Conservation (phyloP, 495 filamentous ascomycete species). For the Lasiosphaeriaceae sp. region DNA sequence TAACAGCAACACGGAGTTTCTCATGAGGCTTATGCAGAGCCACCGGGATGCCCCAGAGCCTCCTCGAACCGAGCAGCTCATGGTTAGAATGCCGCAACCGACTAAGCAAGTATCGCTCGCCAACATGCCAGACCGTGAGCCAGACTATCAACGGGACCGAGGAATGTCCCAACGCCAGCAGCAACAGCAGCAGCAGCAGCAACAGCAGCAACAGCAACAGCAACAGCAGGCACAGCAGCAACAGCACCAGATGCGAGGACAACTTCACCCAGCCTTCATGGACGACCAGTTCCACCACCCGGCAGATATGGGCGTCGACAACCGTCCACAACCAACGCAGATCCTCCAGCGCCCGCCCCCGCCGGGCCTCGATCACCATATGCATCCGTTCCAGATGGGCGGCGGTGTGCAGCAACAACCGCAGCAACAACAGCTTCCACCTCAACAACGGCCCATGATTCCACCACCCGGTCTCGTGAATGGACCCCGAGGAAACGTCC, state of each 20-base stretch:
- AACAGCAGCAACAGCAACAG: constrained; percentile 9
- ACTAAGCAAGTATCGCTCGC: constrained; percentile 25
- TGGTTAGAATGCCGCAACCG: constrained; percentile 26
- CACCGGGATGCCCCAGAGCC: constrained; percentile 39
- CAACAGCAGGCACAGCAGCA: too few relatives aligned
- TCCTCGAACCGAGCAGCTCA: constrained; percentile 39
- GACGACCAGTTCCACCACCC: constrained; percentile 44
- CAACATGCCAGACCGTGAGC: constrained; percentile 38
- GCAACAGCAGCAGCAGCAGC: constrained; percentile 27
- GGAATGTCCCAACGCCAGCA: constrained; percentile 23
- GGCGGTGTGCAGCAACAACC: constrained; percentile 4
- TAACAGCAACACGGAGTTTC: constrained; percentile 51
- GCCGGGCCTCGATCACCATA: constrained; percentile 48
- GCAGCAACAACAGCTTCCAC: constrained; percentile 36
- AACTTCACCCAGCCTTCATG: constrained; percentile 35
- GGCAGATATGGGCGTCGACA: constrained; percentile 29
- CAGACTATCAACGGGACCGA: constrained; percentile 38
- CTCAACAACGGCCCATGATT: constrained; percentile 44
- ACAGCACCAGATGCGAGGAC: constrained; percentile 14
- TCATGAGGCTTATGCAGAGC: constrained; percentile 53
- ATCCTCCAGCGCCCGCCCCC: constrained; percentile 53
- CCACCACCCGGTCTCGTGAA: constrained; percentile 49
- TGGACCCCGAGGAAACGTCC: constrained; percentile 35
- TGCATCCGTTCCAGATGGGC: constrained; percentile 42
- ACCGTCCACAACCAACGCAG: constrained; percentile 46